Evolutionary conservation across 2,329 filamentous ascomycete species (phyloP), one percentile per base, ranked within the genome.

Genomic region (Colletotrichum sojae): DNA sequence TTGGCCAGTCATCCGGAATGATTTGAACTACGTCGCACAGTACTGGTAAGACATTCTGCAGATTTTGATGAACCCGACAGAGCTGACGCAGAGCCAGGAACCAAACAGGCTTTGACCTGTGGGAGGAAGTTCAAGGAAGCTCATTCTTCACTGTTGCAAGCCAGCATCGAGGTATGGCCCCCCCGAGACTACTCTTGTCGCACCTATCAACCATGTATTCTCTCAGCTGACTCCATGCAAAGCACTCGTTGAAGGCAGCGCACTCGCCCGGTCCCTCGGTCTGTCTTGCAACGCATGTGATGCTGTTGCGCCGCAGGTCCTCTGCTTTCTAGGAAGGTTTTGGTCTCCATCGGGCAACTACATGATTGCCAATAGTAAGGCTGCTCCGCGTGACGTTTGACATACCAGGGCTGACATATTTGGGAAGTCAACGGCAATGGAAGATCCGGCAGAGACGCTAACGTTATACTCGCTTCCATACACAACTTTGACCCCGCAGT

Each of bases 121-220:
- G 94, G 94, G 94, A 96, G 77, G 94, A 96, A 78, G 88, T 95
- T 15, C 83, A 84, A 25, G 92, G 92, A 48, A 90, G 88, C 22
- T 94, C 92, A 0, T 96, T 95, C 83, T 97, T 95, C 80, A 96
- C 93, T 1, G 82, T 90, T 39, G 88, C 89, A 3, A 86, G 87
- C 48, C 89, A 92, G 69, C 90, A 95, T 76, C 89, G 93, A 73
- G 86, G 90, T 74, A 76, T 86, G 70, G 79, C 85, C 1, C 15
- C 1, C 76, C 10, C 12, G 10, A 3, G 6, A 36, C 31, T 8
- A 4, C 31, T 36, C 31, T 36, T 36, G 31, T 36, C 31, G 31
- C 10, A 36, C 31, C 31, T 36, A 10, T 36, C 31, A 8, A 1
- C 31, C 10, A 36, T 36, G 31, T 36, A 2, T 12, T 36, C 9